Evolutionary conservation across 2,329 filamentous ascomycete species (phyloP).

Genomic region (Penicillium glabrum): DNA sequence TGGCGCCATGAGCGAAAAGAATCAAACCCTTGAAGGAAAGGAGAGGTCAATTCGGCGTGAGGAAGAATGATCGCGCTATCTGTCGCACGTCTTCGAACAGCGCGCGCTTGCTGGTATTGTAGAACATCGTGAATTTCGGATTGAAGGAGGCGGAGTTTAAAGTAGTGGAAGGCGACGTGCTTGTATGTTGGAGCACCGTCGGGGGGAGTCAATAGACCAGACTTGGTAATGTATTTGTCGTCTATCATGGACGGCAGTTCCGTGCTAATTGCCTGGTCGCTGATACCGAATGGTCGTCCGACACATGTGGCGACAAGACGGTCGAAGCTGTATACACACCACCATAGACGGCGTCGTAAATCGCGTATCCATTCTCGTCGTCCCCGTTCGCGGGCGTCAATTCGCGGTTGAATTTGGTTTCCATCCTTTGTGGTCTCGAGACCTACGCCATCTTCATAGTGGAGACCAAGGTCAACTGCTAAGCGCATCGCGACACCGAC

Average conservation of each 20-base stretch:
- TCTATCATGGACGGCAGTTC: conserved; percentile 89
- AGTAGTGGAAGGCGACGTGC: conserved; percentile 86
- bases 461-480: conserved; percentile 86
- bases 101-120: conserved; percentile 85
- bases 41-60: conserved; percentile 75
- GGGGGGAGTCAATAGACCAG: conserved; percentile 66
- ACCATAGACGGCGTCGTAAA: conserved; percentile 84
- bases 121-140: conserved; percentile 94
- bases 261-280: conserved; percentile 94
- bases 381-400: conserved; percentile 59
- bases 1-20: conserved; percentile 86
- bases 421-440: conserved; percentile 50
- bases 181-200: conserved; percentile 80
- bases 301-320: conserved; percentile 94
- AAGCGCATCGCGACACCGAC: conserved; percentile 88
- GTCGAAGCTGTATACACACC: conserved; percentile 95
- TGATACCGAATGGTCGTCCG: conserved; percentile 87
- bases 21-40: conserved; percentile 79
- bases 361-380: conserved; percentile 83
- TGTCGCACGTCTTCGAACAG: conserved; percentile 66
- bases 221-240: conserved; percentile 80
- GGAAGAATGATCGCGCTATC: conserved; percentile 70
- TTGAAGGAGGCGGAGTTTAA: conserved; percentile 81
- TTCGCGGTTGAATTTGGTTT: conserved; percentile 32
- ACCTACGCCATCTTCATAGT: conserved; percentile 83